phyloP scores from a whole-genome alignment of 257 asterid species.

The Nemophila menziesii region DNA sequence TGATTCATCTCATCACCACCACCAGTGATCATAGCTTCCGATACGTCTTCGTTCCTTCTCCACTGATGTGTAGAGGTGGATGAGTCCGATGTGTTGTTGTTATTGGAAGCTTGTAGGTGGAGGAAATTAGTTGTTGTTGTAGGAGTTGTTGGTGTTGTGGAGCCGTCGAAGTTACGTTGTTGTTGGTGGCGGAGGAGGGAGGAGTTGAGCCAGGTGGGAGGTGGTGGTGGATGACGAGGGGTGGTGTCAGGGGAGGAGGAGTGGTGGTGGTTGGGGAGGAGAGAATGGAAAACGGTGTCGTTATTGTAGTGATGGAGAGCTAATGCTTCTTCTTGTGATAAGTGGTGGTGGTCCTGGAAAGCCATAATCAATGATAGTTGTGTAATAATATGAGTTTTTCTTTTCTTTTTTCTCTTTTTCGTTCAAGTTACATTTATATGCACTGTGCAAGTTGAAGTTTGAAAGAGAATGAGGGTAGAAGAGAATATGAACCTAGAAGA shows the following conservation, averaged over 20 bases:
- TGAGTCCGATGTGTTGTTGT: constrained; percentile 7
- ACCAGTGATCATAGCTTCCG: neutral
- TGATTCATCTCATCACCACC: constrained; percentile 1
- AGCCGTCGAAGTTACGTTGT: constrained; percentile 9
- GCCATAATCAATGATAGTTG: too few relatives aligned
- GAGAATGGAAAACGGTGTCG: constrained; percentile 4
- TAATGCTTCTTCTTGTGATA: constrained; percentile 3
- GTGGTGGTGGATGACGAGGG: constrained; percentile 8
- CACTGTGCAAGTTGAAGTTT: too few relatives aligned
- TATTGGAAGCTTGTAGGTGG: constrained; percentile 16
- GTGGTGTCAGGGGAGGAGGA: constrained; percentile 10
- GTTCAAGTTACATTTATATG: too few relatives aligned
- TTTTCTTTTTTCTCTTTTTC: too few relatives aligned
- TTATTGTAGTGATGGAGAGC: constrained; percentile 2
- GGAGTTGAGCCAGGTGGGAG: constrained; percentile 17
- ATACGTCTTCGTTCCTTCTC: neutral
- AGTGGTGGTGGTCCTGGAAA: constrained; percentile 19
- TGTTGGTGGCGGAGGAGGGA: constrained; percentile 19
- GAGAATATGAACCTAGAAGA: too few relatives aligned
- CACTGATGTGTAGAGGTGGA: neutral
- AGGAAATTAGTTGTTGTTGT: neutral
- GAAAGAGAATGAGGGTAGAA: too few relatives aligned
- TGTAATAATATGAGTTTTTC: too few relatives aligned
- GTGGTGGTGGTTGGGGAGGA: constrained; percentile 3
- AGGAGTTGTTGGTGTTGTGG: constrained; percentile 9